Conservation (phyloP, 208 protist species). For the Crithidia acanthocephali region DNA sequence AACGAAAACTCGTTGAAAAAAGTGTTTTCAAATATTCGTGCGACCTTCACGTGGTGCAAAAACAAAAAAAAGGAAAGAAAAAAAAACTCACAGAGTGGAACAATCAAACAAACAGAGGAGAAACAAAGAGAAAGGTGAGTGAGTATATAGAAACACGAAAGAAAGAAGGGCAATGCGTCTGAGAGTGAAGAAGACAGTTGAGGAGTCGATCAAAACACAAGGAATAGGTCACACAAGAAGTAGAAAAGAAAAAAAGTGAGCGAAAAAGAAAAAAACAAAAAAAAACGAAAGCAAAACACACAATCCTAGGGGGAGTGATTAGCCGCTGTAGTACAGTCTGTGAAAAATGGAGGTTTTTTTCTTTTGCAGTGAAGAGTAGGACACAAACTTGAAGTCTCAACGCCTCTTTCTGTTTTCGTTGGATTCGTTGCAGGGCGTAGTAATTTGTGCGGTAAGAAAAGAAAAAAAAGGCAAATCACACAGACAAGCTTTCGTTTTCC, state of each 20-base stretch:
- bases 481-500: neutral
- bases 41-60: conserved; percentile 1
- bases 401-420: too few relatives aligned
- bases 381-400: too few relatives aligned
- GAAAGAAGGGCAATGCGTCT: neutral
- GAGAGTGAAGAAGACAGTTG: conserved; percentile 3
- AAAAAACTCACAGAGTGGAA: conserved; percentile 1
- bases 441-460: neutral
- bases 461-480: neutral
- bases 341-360: too few relatives aligned
- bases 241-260: conserved; percentile 24
- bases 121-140: neutral
- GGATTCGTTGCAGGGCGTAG: neutral
- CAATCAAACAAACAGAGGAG: neutral
- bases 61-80: neutral
- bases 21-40: conserved; percentile 7
- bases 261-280: neutral
- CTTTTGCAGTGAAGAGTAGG: too few relatives aligned
- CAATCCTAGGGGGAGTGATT: neutral
- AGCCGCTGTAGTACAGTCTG: neutral
- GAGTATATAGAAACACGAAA: conserved; percentile 13
- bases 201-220: conserved; percentile 26
- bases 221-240: conserved; percentile 6
- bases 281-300: neutral
- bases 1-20: conserved; percentile 11